phyloP scores from a whole-genome alignment of 805 yeast genomes.

The Suhomyces tanzawaensis region DNA sequence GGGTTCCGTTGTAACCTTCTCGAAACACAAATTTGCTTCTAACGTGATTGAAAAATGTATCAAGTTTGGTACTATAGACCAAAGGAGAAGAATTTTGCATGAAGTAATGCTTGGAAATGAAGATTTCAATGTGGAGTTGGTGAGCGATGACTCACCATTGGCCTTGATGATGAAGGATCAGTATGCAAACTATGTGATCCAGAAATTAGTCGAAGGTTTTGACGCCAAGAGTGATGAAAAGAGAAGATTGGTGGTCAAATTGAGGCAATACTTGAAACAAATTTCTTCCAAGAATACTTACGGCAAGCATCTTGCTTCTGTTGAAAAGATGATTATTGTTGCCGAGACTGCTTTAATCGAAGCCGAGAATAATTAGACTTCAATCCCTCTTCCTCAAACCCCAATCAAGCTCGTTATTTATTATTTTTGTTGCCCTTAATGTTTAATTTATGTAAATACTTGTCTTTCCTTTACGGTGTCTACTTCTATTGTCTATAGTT shows the following conservation, averaged over 20 bases:
- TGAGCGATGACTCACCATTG: slow-evolving; percentile 67
- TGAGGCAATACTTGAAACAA: slow-evolving; percentile 75
- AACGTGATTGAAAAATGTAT: slow-evolving; percentile 96
- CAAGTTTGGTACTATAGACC: slow-evolving; percentile 61
- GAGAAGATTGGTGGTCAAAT: slow-evolving; percentile 65
- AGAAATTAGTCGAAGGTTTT: slow-evolving; percentile 83
- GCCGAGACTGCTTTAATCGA: slow-evolving; percentile 49
- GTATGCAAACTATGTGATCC: slow-evolving; percentile 96
- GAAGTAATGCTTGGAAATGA: slow-evolving; percentile 59
- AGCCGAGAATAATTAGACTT: slow-evolving; percentile 25
- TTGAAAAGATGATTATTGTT: slow-evolving; percentile 65
- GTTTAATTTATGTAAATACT: slow-evolving; percentile 1
- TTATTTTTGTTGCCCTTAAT: not conserved
- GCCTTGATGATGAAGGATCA: slow-evolving; percentile 97
- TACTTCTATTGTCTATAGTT: slow-evolving; percentile 4
- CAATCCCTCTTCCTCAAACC: not conserved
- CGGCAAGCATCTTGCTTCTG: slow-evolving; percentile 82
- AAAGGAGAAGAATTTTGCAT: slow-evolving; percentile 60
- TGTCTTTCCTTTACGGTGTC: not conserved
- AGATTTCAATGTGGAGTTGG: slow-evolving; percentile 43
- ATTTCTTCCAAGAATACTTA: slow-evolving; percentile 61
- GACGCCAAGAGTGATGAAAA: slow-evolving; percentile 61
- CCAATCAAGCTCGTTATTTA: not conserved
- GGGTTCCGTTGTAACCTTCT: slow-evolving; percentile 70
- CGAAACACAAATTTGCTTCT: slow-evolving; percentile 97